phyloP scores from a whole-genome alignment of 192 early-diverging fungal species.

The Coemansia sp. region DNA sequence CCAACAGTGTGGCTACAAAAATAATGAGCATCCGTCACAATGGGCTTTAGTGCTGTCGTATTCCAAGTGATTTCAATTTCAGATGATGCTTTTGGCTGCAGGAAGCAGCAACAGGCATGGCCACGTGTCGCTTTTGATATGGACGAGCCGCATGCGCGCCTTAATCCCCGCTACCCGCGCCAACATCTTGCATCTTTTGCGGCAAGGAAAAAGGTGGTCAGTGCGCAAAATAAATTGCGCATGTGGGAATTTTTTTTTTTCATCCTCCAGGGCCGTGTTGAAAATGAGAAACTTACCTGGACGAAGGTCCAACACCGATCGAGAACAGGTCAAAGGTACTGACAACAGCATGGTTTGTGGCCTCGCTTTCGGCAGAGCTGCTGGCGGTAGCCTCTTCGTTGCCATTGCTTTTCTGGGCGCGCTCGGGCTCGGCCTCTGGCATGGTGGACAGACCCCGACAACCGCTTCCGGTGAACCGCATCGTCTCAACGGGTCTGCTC shows the following conservation, averaged over 20 bases:
- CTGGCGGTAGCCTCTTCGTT: constrained; percentile 9
- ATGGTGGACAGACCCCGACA: constrained; percentile 26
- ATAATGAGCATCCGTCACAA: background rate
- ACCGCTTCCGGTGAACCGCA: background rate
- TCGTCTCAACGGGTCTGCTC: background rate
- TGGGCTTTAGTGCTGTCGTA: background rate
- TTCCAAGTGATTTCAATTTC: background rate
- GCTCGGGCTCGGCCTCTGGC: constrained; percentile 39
- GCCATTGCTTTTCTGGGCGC: constrained; percentile 9
- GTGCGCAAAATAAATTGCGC: constrained; percentile 18
- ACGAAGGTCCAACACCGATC: constrained; percentile 94
- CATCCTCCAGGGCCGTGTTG: background rate
- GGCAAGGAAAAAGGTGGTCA: constrained; percentile 18
- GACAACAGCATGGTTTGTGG: constrained; percentile 77
- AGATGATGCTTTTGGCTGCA: background rate
- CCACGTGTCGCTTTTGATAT: constrained; percentile 4
- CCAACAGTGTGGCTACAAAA: constrained; percentile 78
- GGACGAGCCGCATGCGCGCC: background rate
- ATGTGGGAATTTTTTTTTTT: constrained; percentile 10
- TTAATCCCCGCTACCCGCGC: constrained; percentile 6
- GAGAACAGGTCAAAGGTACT: constrained; percentile 94
- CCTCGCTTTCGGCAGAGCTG: constrained; percentile 33
- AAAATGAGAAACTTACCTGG: constrained; percentile 48
- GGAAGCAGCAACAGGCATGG: background rate
- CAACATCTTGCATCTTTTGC: background rate